Evolutionary conservation across 2,329 filamentous ascomycete species (phyloP).

Genomic region (Annulohypoxylon truncatum): DNA sequence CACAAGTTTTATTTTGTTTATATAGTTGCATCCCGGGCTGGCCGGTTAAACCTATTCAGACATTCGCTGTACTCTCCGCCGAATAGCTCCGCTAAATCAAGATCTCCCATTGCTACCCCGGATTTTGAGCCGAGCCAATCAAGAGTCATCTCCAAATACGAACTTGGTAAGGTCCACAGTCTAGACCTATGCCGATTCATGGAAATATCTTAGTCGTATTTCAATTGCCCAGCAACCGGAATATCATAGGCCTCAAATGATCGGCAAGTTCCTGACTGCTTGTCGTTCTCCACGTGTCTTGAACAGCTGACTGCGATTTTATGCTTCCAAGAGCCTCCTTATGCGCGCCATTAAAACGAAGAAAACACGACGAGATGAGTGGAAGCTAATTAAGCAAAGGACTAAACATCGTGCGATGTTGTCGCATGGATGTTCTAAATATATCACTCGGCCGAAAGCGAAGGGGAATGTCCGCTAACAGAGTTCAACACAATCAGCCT

Average conservation of each 20-base stretch:
- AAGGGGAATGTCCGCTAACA: neutral
- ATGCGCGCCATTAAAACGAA: constrained; percentile 28
- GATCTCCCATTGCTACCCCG: constrained; percentile 33
- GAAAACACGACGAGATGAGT: neutral
- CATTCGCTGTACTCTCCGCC: constrained; percentile 35
- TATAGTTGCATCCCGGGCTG: constrained; percentile 22
- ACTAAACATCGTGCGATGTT: too few species aligned
- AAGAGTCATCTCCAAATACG: neutral
- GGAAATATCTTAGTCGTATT: constrained; percentile 33
- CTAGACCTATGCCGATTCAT: constrained; percentile 31
- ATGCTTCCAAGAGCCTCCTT: constrained; percentile 12
- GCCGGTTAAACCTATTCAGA: constrained; percentile 23
- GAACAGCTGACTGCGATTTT: neutral
- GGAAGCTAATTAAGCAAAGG: neutral
- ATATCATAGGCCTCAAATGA: neutral
- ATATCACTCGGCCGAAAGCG: neutral
- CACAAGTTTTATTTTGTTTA: constrained; percentile 7
- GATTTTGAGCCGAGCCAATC: constrained; percentile 40
- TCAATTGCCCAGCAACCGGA: constrained; percentile 3
- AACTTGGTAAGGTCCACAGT: constrained; percentile 25
- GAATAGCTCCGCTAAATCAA: constrained; percentile 30
- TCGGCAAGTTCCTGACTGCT: constrained; percentile 1
- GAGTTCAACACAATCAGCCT: neutral
- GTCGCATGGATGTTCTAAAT: neutral
- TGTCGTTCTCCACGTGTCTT: constrained; percentile 5